Percentiles rank a stretch among this genome's conserved stretches.
Conservation (phyloP, 2,329 filamentous ascomycete genomes). For the Piedraia hortae region DNA sequence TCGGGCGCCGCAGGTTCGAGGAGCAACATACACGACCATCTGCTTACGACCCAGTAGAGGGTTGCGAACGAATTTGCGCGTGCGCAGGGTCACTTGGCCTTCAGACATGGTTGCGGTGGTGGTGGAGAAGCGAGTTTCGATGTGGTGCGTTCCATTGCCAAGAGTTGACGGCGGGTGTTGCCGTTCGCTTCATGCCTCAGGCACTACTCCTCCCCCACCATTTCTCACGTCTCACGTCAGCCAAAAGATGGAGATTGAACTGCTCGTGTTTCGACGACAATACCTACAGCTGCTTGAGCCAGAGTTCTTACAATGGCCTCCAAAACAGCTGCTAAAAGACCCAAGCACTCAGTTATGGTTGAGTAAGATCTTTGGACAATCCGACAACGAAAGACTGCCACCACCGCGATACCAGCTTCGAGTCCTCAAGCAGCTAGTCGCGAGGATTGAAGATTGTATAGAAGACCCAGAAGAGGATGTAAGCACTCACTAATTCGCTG, state of each 20-base stretch:
- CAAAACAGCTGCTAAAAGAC: constrained; percentile 27
- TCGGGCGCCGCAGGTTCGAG: constrained; percentile 1
- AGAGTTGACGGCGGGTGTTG: not conserved
- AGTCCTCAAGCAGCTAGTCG: constrained; percentile 45
- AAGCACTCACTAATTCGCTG: constrained; percentile 16
- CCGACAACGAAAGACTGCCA: constrained; percentile 27
- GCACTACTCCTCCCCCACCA: too few relatives aligned
- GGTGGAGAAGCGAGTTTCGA: constrained; percentile 5
- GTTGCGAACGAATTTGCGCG: constrained; percentile 99
- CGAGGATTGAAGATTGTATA: constrained; percentile 44
- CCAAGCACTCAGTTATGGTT: constrained; percentile 37
- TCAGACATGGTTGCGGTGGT: constrained; percentile 60
- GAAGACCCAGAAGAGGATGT: constrained; percentile 70
- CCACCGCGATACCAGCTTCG: constrained; percentile 41
- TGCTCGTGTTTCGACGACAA: constrained; percentile 34
- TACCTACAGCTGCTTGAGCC: constrained; percentile 50
- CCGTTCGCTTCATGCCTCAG: constrained; percentile 1
- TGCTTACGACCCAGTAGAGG: constrained; percentile 95
- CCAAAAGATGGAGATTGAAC: constrained; percentile 9
- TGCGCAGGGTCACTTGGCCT: constrained; percentile 36
- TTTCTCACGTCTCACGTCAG: not conserved
- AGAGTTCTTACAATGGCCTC: constrained; percentile 33
- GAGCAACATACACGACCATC: constrained; percentile 62
- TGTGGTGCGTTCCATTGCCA: constrained; percentile 3
- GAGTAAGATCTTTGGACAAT: constrained; percentile 34